Evolutionary conservation across 495 filamentous ascomycete genomes (phyloP).

Genomic region (Hyaloscypha bicolor): DNA sequence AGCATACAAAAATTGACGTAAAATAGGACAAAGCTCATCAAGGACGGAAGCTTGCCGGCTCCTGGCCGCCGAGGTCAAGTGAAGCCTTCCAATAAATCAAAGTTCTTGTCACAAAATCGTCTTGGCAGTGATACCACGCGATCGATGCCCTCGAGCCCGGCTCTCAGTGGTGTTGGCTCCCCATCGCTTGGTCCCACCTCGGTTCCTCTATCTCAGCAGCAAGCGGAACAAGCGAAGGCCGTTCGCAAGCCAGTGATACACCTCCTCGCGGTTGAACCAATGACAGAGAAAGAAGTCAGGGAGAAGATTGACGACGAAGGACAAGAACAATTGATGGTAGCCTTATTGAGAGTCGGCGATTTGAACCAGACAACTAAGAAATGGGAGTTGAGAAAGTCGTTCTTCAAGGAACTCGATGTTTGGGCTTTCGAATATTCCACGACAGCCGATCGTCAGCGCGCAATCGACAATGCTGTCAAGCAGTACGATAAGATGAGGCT

Average conservation of each 20-base stretch:
- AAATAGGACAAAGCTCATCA: slow-evolving; percentile 37
- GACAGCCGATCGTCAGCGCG: slow-evolving; percentile 69
- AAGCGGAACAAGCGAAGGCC: slow-evolving; percentile 54
- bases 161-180: slow-evolving; percentile 51
- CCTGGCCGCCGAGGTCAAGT: slow-evolving; percentile 36
- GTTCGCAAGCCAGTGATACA: slow-evolving; percentile 69
- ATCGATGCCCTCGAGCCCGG: slow-evolving; percentile 67
- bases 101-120: slow-evolving; percentile 46
- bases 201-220: slow-evolving; percentile 48
- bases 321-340: slow-evolving; percentile 58
- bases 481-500: slow-evolving; percentile 80
- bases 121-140: slow-evolving; percentile 50
- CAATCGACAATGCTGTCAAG: slow-evolving; percentile 82
- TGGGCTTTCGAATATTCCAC: slow-evolving; percentile 74
- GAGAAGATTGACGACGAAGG: slow-evolving; percentile 55
- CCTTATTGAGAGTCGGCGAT: slow-evolving; percentile 61
- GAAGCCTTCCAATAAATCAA: slow-evolving; percentile 34
- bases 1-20: slow-evolving; percentile 16
- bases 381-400: slow-evolving; percentile 67
- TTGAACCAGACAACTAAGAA: slow-evolving; percentile 55
- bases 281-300: slow-evolving; percentile 58
- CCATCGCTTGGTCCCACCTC: slow-evolving; percentile 54
- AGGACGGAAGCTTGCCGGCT: slow-evolving; percentile 34
- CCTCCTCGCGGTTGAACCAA: slow-evolving; percentile 66
- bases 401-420: slow-evolving; percentile 81